A percentile compares a stretch with the other conserved stretches of the same genome.
phyloP scores from a whole-genome alignment of 2,329 filamentous ascomycete genomes.

The Zymoseptoria tritici region DNA sequence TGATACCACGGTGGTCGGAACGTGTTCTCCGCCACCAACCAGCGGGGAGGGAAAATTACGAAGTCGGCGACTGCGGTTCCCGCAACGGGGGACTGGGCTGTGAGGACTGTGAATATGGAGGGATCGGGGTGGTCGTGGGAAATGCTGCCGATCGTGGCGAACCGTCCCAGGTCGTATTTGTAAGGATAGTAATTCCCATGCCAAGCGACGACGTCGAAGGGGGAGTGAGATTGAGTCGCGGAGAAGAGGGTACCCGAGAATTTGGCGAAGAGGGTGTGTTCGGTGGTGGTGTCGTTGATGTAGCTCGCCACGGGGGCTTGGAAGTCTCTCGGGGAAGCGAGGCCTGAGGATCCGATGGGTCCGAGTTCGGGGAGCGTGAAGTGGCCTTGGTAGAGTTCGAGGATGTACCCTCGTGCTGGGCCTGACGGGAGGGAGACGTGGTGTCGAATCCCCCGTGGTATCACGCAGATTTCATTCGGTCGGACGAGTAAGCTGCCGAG shows the following conservation, averaged over 20 bases:
- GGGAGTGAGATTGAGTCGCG: conserved; percentile 56
- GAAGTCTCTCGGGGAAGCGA: conserved; percentile 61
- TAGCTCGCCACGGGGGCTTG: conserved; percentile 53
- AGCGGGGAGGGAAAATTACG: conserved; percentile 64
- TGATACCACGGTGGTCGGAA: conserved; percentile 69
- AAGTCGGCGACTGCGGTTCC: conserved; percentile 59
- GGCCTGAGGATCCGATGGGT: conserved; percentile 57
- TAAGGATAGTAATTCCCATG: conserved; percentile 61
- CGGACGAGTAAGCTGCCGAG: conserved; percentile 57
- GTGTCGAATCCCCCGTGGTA: conserved; percentile 60
- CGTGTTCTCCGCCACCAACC: conserved; percentile 62
- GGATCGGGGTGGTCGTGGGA: conserved; percentile 60
- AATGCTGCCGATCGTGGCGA: conserved; percentile 49
- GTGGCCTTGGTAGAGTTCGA: conserved; percentile 58
- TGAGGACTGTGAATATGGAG: conserved; percentile 59
- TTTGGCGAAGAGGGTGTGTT: conserved; percentile 55
- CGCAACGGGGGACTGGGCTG: conserved; percentile 50
- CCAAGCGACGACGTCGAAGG: conserved; percentile 67
- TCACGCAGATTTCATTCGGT: conserved; percentile 60
- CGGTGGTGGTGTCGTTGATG: conserved; percentile 46
- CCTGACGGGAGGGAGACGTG: conserved; percentile 53
- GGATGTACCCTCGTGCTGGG: conserved; percentile 57
- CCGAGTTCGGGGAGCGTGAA: conserved; percentile 61
- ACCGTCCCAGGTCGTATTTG: conserved; percentile 53
- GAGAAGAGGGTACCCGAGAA: conserved; percentile 54